These are phyloP conservation scores for Fusarium pseudograminearum DNA, from an alignment of 2,329 filamentous ascomycete genomes.

Conservation along the genomic window DNA sequence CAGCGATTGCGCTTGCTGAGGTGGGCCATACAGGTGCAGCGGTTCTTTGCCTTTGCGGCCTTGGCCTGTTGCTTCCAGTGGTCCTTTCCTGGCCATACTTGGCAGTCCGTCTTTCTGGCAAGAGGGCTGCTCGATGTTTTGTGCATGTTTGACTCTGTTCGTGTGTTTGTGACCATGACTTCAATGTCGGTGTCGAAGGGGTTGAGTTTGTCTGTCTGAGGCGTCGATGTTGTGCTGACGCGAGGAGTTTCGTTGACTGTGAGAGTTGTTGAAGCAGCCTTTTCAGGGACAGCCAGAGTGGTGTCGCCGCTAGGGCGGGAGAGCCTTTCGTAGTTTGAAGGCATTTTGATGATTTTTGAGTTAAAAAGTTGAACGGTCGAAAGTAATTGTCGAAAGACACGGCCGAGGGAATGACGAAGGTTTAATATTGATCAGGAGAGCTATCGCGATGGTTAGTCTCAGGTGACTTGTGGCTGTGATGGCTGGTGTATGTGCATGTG, in stretches of 20 bases:
- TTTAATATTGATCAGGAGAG: conserved; percentile 3
- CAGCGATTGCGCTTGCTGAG: conserved; percentile 68
- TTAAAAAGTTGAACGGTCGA: background rate
- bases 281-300: conserved; percentile 47
- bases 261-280: conserved; percentile 46
- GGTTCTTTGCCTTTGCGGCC: conserved; percentile 64
- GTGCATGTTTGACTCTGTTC: conserved; percentile 48
- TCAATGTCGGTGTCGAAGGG: conserved; percentile 71
- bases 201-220: conserved; percentile 59
- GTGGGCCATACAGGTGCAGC: conserved; percentile 64
- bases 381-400: background rate
- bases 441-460: conserved; percentile 33
- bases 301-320: conserved; percentile 42
- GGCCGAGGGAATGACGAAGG: background rate
- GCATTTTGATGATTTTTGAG: conserved; percentile 35
- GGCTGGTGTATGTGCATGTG: conserved; percentile 9
- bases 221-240: conserved; percentile 58
- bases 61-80: conserved; percentile 72
- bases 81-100: conserved; percentile 70
- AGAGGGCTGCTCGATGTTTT: conserved; percentile 48
- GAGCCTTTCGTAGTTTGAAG: conserved; percentile 47
- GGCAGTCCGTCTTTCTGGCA: conserved; percentile 60
- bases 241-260: conserved; percentile 45
- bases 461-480: conserved; percentile 32
- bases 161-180: conserved; percentile 58